Evolutionary conservation across 2,329 filamentous ascomycete species (phyloP), one percentile per base, ranked within the genome.

Genomic region (Neophaeococcomyces mojaviensis): DNA sequence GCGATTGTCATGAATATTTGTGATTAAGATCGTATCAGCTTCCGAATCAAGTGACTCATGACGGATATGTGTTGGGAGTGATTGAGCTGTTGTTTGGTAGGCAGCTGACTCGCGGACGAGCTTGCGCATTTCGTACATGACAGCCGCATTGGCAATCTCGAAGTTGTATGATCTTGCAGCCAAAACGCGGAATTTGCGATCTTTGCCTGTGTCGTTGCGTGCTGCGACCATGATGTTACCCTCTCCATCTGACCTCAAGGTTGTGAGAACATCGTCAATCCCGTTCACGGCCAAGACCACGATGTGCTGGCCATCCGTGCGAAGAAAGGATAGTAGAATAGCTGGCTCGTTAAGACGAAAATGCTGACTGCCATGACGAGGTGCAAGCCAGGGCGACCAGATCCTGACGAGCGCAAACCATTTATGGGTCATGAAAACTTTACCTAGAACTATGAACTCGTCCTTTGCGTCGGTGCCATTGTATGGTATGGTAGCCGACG

Each of bases 101-200:
- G 59, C 61, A 13, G 56, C 57, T 2, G 53, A 53, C 20, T 48
- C 43, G 39, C 67, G 62, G 7, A 84, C 70, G 2, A 86, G 58
- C 49, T 78, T 80, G 26, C 89, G 77, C n/a, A 89, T 86, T 58
- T 94, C 83, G 55, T 95, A 94, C 75, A 95, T 85, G 6, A 84
- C 82, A 12, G 88, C 83, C 30, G 85, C 83, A 57, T 88, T 80
- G 1, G 86, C 84, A 45, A 78, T 73, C 51, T 94, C 86, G 53
- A 94, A 85, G 31, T 77, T 72, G 37, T 82, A 73, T 0, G 86
- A 84, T 2, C 84, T 77, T 2, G 87, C 81, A 12, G 84, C 81
- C 5, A 95, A 64, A 9, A 94, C 68, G 12, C 73, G 77, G 4
- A 80, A 77, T 4, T 69, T 69, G 3, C 78, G 75, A 8, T 72